A percentile compares a stretch with the other conserved stretches of the same genome.
These are phyloP conservation scores for Pseudocercospora cruenta DNA, from an alignment of 2,329 filamentous ascomycete species.

Conservation along the genomic window DNA sequence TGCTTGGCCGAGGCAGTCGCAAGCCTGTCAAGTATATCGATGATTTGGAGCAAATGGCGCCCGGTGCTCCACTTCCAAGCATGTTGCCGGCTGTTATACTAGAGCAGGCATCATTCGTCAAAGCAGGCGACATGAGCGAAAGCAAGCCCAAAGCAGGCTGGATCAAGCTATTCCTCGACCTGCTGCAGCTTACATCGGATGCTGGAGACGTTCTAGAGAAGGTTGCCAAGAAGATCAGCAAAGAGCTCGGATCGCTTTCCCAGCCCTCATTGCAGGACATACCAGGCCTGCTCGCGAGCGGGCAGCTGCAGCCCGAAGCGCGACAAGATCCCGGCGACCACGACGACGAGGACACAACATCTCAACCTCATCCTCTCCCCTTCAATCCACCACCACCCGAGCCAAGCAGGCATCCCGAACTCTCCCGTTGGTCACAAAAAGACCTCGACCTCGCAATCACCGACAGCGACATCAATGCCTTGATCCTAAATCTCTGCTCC, in stretches of 20 bases:
- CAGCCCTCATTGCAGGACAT: background rate
- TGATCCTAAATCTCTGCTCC: conserved; percentile 78
- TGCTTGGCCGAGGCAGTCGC: conserved; percentile 72
- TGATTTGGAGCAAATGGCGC: conserved; percentile 55
- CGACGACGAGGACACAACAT: background rate
- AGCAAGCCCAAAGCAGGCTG: conserved; percentile 24
- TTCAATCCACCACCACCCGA: conserved; percentile 47
- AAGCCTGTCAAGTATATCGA: conserved; percentile 85
- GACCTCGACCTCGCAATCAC: conserved; percentile 78
- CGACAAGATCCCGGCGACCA: background rate
- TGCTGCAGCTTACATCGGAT: conserved; percentile 22
- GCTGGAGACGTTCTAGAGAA: conserved; percentile 10
- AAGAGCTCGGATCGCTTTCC: conserved; percentile 1
- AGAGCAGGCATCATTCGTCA: conserved; percentile 74
- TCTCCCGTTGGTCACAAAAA: conserved; percentile 72
- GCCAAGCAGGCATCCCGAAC: conserved; percentile 49
- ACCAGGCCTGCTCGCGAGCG: background rate
- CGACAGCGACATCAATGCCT: conserved; percentile 69
- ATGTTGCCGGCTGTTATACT: conserved; percentile 69
- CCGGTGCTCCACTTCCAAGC: conserved; percentile 52
- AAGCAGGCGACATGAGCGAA: background rate
- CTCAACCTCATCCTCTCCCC: background rate
- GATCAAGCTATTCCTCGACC: conserved; percentile 27
- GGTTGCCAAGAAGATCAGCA: conserved; percentile 12
- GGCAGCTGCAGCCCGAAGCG: background rate